Conservation (phyloP, 2,329 filamentous ascomycete genomes). For the Incumbomyces delicatus region DNA sequence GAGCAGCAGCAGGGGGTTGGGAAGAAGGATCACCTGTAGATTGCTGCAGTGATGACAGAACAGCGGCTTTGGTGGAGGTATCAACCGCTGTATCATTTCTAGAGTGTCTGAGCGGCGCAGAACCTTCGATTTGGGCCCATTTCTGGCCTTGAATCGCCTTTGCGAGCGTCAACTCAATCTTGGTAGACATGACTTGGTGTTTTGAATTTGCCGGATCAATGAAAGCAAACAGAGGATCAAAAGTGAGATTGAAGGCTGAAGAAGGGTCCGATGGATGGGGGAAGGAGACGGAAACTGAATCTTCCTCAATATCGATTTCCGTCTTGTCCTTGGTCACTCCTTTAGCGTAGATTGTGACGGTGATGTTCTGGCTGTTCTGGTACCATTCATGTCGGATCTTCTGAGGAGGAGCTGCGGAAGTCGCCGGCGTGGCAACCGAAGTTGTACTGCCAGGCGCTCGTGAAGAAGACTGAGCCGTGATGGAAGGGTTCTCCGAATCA, state of each 20-base stretch:
- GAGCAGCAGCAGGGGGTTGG: constrained; percentile 14
- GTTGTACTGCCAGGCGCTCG: constrained; percentile 1
- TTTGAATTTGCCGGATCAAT: constrained; percentile 55
- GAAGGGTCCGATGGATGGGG: constrained; percentile 41
- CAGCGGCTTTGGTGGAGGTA: constrained; percentile 19
- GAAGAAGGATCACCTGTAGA: background rate
- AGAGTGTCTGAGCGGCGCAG: constrained; percentile 20
- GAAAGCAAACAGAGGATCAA: constrained; percentile 57
- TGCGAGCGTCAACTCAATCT: constrained; percentile 65
- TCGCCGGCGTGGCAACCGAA: constrained; percentile 7
- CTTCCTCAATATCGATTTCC: constrained; percentile 19
- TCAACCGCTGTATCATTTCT: constrained; percentile 15
- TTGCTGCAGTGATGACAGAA: constrained; percentile 9
- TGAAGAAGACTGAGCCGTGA: background rate
- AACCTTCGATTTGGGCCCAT: constrained; percentile 54
- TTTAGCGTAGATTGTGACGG: constrained; percentile 57
- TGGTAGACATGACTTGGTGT: constrained; percentile 60
- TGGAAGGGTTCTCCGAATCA: background rate
- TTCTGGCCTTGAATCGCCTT: constrained; percentile 58
- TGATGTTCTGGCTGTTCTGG: constrained; percentile 51
- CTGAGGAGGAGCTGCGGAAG: constrained; percentile 34
- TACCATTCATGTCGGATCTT: constrained; percentile 64
- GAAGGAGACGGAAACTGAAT: constrained; percentile 48
- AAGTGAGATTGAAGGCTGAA: constrained; percentile 48
- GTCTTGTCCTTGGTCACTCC: constrained; percentile 34